Percentiles rank a stretch among this genome's conserved stretches.
Evolutionary conservation across 495 filamentous ascomycete species (phyloP).

Genomic region (Penicillium coffeae): DNA sequence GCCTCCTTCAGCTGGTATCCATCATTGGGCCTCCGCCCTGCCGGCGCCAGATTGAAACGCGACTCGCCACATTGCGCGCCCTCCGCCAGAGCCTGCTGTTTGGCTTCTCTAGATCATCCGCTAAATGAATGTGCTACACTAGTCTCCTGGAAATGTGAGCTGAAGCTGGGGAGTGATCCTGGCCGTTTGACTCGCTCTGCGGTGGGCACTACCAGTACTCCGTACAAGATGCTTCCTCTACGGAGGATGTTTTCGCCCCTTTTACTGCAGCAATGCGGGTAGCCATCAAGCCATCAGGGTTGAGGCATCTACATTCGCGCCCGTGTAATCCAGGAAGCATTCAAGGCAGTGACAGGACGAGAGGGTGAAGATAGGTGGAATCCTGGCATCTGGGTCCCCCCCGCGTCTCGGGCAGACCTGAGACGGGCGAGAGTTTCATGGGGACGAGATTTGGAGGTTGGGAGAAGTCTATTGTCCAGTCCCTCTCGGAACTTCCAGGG

Average conservation of each 20-base stretch:
- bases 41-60: constrained; percentile 23
- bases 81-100: background rate
- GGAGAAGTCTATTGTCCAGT: constrained; percentile 7
- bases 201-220: too few species aligned
- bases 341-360: too few species aligned
- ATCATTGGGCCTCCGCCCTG: constrained; percentile 1
- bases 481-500: background rate
- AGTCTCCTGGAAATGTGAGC: background rate
- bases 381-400: constrained; percentile 15
- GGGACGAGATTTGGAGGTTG: too few species aligned
- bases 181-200: background rate
- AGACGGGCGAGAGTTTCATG: constrained; percentile 28
- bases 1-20: too few species aligned
- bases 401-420: constrained; percentile 20
- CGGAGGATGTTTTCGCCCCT: too few species aligned
- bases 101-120: background rate
- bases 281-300: too few species aligned
- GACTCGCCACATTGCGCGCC: constrained; percentile 16
- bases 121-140: background rate
- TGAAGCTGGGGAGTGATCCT: background rate
- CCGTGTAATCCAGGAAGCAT: too few species aligned
- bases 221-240: too few species aligned
- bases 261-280: too few species aligned
- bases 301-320: constrained; percentile 2
- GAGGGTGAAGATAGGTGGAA: constrained; percentile 10